Percentiles rank a stretch among this genome's conserved stretches.
phyloP scores from a whole-genome alignment of 208 protist genomes.

The Crithidia sp. region DNA sequence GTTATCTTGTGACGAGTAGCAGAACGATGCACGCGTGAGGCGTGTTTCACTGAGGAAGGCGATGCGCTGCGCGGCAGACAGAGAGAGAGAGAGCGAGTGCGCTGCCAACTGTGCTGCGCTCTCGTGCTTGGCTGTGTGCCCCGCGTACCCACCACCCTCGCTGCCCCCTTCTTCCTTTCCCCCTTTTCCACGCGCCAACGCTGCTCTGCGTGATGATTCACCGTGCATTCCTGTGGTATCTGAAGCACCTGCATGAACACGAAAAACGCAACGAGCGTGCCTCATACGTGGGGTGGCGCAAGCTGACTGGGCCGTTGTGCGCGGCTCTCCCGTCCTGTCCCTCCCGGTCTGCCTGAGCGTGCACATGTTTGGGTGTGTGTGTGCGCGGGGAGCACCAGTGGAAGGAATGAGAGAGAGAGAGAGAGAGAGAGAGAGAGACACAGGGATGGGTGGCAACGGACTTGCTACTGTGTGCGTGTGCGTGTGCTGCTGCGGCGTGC shows the following conservation, averaged over 20 bases:
- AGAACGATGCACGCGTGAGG: constrained; percentile 29
- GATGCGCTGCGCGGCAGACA: background rate
- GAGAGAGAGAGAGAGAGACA: too few relatives aligned
- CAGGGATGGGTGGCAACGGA: too few relatives aligned
- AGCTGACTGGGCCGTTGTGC: constrained; percentile 19
- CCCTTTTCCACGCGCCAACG: background rate
- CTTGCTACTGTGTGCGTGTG: background rate
- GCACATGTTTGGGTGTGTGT: constrained; percentile 10
- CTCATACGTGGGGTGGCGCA: constrained; percentile 20
- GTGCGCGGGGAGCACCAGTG: too few relatives aligned
- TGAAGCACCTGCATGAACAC: constrained; percentile 42
- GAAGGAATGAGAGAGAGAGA: background rate
- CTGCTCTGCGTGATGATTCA: constrained; percentile 27
- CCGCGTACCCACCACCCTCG: background rate
- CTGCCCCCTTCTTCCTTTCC: background rate
- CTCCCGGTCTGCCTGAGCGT: background rate
- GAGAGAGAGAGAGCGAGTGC: too few relatives aligned
- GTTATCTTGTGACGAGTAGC: constrained; percentile 17
- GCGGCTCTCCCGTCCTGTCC: background rate
- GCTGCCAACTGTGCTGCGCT: too few relatives aligned
- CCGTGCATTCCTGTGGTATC: constrained; percentile 85
- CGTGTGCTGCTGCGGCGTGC: too few relatives aligned
- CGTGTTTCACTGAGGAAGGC: constrained; percentile 31
- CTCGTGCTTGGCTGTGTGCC: too few relatives aligned
- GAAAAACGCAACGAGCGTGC: constrained; percentile 62